Evolutionary conservation across 305 asterid species (phyloP), one percentile per base, ranked within the genome.

Genomic region (Rubia tinctorum): DNA sequence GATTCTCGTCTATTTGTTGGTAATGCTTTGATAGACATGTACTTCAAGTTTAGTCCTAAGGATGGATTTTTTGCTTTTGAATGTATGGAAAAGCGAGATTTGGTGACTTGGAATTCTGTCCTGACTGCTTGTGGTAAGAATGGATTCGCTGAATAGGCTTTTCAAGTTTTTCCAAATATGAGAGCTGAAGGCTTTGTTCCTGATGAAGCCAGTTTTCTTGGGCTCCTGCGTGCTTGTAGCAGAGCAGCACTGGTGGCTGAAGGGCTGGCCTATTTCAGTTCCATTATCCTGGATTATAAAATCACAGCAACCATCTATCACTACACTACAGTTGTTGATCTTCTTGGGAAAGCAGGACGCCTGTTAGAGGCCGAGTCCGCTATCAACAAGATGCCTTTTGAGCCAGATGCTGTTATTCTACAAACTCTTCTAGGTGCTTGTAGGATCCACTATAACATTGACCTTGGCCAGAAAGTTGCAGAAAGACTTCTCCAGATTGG

Each of bases 71-170:
- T 14, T 73, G 72, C 56, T 53, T 78, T 78, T 42, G 44, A 72
- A 5, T 71, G 64, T 18, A 78, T 30, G 68, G 66, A 40, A 59
- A 67, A 72, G 17, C 59, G 37, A 47, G 81, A 78, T 73, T 34
- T 73, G 43, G 72, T 78, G 58, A 71, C 81, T 27, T 78, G 78
- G 78, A 78, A 78, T 73, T 65, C 78, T 69, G 66, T 78, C 74
- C 37, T 73, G 45, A 70, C 81, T 20, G 75, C 78, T 15, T 78
- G 75, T 30, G 81, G 78, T 25, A 64, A 60, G 20, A 73, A 73
- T n/a, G 78, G 81, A 15, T 59, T 73, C 10, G 81, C 72, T 30
- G 59, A 74, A 73, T 59, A 73, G 42, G 81, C 78, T 25, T 39
- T 78, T 49, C 64, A 71, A 53, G 25, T 62, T 7, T 73, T 73